Base-by-base conservation (phyloP, 2,329 filamentous ascomycete species). In the Fusarium sp. region DNA sequence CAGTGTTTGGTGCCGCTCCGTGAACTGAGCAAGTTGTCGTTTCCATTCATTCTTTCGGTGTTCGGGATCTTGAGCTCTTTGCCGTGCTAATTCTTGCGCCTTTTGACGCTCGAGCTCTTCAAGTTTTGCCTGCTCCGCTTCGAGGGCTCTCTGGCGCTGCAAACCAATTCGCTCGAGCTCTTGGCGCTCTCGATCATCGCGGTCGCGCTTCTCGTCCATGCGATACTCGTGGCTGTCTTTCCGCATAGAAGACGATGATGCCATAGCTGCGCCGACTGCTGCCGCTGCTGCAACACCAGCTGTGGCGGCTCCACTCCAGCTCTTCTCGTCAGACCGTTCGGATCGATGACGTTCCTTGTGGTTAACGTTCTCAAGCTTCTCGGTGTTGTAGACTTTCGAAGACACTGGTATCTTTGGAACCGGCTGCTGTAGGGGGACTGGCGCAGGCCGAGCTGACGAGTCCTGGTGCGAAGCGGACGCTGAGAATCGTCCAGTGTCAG, bases 371-470 rank as follows among this genome's bases (percentile, higher is more conserved):
- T 77, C 76, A 25, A 76, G 62, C 77, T 73, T 76, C 35, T 77
- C 76, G 31, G 82, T 77, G 43, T 87, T 82, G 67, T 92, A 91
- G 1, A 93, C 82, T 15, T 84, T 84, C 59, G 84, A 84, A 33
- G 88, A 88, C 3, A 96, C 86, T 0, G 91, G 91, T 3, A 84
- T 81, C 55, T 91, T 84, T 3, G 93, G 93, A 66, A 93, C 89
- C 3, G 93, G 93, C 68, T 96, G 92, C 72, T 95, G 90, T n/a
- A 97, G 80, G 10, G 88, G 87, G 29, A 92, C 82, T 0, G 85
- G 80, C 6, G 79, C 85, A 6, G 88, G 84, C 37, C 84, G 81
- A 14, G 75, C 71, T 15, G 79, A 71, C 8, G 78, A 70, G 38
- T 79, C 76, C 50, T 76, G 73, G 33, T 72, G 74, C 43, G 74